These are phyloP conservation scores for Emmonsia crescens DNA, from an alignment of 2,329 filamentous ascomycete species.

Conservation along the genomic window DNA sequence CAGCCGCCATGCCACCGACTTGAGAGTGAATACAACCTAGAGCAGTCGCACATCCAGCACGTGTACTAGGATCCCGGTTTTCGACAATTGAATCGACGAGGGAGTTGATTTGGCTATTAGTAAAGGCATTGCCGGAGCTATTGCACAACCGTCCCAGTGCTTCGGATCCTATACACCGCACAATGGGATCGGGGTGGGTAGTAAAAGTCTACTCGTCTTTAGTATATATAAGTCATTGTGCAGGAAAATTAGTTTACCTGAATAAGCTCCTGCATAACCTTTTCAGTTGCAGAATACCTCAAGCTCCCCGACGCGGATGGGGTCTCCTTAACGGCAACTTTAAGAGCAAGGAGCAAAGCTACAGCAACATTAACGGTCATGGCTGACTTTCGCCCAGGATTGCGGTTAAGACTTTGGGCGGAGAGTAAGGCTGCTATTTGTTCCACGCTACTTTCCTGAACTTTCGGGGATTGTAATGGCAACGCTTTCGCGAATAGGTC, in stretches of 20 bases:
- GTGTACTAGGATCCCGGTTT: conserved; percentile 84
- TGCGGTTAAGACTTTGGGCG: conserved; percentile 66
- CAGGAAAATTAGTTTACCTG: conserved; percentile 48
- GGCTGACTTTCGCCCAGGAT: conserved; percentile 78
- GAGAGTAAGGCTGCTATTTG: conserved; percentile 86
- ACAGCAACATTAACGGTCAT: conserved; percentile 83
- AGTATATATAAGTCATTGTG: neutral
- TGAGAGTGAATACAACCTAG: conserved; percentile 89
- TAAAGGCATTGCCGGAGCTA: conserved; percentile 75
- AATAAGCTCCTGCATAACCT: conserved; percentile 55
- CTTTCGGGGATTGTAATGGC: conserved; percentile 75
- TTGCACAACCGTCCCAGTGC: conserved; percentile 78
- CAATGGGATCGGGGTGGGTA: conserved; percentile 70
- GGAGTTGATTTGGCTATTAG: conserved; percentile 78
- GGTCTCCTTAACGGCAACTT: conserved; percentile 75
- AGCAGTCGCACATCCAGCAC: conserved; percentile 89
- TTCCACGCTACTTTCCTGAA: conserved; percentile 92
- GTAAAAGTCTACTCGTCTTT: conserved; percentile 52
- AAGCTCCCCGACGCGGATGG: conserved; percentile 61
- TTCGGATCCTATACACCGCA: conserved; percentile 75
- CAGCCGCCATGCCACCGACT: conserved; percentile 94
- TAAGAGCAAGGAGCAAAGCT: conserved; percentile 67
- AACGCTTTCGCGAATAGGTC: conserved; percentile 86
- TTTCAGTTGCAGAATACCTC: conserved; percentile 65
- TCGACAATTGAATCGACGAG: conserved; percentile 88